A percentile compares a stretch with the other conserved stretches of the same genome.
These are phyloP conservation scores for Tetradesmus lagerheimii DNA, from an alignment of 139 green algal genomes.

Conservation along the genomic window DNA sequence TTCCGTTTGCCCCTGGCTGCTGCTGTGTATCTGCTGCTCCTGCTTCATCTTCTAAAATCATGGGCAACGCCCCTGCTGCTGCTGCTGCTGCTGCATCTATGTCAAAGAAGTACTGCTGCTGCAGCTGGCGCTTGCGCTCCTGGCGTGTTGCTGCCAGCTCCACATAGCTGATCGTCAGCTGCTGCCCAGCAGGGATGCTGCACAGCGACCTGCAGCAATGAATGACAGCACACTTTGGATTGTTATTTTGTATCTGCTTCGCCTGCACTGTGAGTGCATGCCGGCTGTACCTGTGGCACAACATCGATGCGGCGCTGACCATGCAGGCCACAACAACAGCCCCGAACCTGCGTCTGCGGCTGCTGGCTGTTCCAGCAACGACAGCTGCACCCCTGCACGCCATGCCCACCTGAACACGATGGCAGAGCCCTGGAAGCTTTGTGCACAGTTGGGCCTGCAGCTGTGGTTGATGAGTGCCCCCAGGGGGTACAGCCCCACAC, in stretches of 20 bases:
- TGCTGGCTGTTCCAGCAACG: too few relatives aligned
- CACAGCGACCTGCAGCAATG: conserved; percentile 63
- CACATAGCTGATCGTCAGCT: conserved; percentile 84
- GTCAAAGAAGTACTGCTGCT: conserved; percentile 79
- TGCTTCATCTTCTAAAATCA: background rate
- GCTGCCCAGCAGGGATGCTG: conserved; percentile 62
- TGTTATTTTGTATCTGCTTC: too few relatives aligned
- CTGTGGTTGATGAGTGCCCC: conserved; percentile 82
- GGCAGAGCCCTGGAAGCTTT: conserved; percentile 65
- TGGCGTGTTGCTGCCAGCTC: conserved; percentile 77
- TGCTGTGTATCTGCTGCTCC: background rate
- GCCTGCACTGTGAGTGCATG: background rate
- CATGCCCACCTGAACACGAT: conserved; percentile 79
- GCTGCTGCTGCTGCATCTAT: conserved; percentile 51
- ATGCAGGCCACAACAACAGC: too few relatives aligned
- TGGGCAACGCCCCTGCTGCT: background rate
- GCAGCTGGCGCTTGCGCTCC: conserved; percentile 69
- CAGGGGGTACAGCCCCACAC: conserved; percentile 76
- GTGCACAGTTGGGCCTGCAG: conserved; percentile 74
- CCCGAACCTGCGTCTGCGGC: too few relatives aligned
- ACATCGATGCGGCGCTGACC: too few relatives aligned
- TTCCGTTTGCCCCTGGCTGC: conserved; percentile 21
- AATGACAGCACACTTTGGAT: background rate
- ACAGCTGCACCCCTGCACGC: too few relatives aligned
- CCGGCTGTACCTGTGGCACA: too few relatives aligned